Evolutionary conservation across 2,329 filamentous ascomycete species (phyloP), one percentile per base, ranked within the genome.

Genomic region (Aureobasidium subglaciale): DNA sequence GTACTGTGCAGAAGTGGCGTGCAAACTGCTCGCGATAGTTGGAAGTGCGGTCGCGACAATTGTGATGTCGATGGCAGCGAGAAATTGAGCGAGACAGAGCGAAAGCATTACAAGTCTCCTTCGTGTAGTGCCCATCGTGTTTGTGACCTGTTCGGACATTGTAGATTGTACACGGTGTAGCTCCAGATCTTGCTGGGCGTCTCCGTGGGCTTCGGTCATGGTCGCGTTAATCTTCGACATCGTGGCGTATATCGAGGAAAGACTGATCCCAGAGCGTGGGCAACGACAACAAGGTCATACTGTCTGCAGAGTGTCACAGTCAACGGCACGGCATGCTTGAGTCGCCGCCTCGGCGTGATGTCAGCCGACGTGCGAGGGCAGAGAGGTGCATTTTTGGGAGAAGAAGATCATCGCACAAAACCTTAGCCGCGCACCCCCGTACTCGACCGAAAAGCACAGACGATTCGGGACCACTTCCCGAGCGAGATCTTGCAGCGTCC

Each of bases 1-100:
- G 69, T 90, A 91, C 25, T 86, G 87, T 13, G 80, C 74, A 3
- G 81, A 81, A 5, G 85, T 55, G 18, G 52, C 87, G 40, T 82
- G 65, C 59, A 91, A 80, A 58, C 86, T 76, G 34, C 70, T 70
- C 4, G 81, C 77, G 60, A 88, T 61, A 30, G 46, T 59, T 30
- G 52, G 57, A 38, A 42, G 41, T 35, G 56, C 46, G 18, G 45
- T 57, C n/a, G 62, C 60, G 30, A 67, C 61, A 22, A 61, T 65
- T 15, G 63, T 59, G 56, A 71, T 70, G 41, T 73, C 68, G 1
- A 58, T 32, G 3, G 56, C 56, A 10, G 49, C 38, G 22, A 58
- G 37, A 29, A 58, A 58, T 18, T 55, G 49, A 10, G 55, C 24
- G 8, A 56, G 37, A 16, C 45, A 56, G 1, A 55, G 52, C 30